These are phyloP conservation scores for Exophiala sp. DNA, from an alignment of 2,329 filamentous ascomycete genomes.

Conservation along the genomic window DNA sequence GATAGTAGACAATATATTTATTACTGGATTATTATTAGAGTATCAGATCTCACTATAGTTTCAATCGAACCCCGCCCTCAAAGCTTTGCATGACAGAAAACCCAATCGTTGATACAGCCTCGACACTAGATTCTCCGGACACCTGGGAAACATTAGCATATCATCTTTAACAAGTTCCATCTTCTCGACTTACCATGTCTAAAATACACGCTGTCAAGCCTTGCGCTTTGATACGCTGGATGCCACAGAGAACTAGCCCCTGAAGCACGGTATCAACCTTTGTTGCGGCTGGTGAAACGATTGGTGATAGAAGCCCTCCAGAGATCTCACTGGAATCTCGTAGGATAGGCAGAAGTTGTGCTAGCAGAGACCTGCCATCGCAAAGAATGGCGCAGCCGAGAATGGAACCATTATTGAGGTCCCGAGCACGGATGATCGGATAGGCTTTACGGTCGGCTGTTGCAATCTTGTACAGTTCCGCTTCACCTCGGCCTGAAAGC, in stretches of 20 bases:
- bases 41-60: too few species aligned
- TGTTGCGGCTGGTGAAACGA: neutral
- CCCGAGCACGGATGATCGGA: neutral
- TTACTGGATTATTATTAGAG: too few species aligned
- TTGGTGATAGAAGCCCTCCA: neutral
- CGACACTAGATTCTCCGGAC: neutral
- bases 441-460: neutral
- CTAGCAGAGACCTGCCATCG: neutral
- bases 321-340: neutral
- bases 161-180: neutral
- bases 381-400: neutral
- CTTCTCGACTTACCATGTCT: neutral
- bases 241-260: neutral
- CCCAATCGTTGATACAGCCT: neutral
- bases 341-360: neutral
- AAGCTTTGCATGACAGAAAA: neutral
- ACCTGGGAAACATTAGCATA: neutral
- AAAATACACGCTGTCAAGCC: neutral
- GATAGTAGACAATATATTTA: too few species aligned
- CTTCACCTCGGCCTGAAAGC: neutral
- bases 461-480: neutral
- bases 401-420: neutral
- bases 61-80: neutral
- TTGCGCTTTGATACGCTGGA: neutral
- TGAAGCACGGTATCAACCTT: neutral